Percentiles rank a stretch among this genome's conserved stretches.
These are phyloP conservation scores for Excoecaria cochinchinensis DNA, from an alignment of 345 rosid species.

Conservation along the genomic window DNA sequence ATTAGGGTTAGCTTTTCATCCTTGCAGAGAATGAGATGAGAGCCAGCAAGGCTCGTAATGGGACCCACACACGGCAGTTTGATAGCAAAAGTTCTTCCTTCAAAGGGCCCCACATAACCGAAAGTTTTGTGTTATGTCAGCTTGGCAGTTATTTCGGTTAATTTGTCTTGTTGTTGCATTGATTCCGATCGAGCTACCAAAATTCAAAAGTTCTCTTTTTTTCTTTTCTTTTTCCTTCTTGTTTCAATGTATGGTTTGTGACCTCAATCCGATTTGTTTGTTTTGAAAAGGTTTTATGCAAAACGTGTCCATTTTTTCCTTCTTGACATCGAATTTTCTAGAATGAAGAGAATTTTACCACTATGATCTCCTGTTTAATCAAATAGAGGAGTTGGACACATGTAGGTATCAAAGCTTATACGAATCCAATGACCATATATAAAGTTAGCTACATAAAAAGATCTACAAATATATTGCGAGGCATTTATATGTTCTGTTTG, in stretches of 20 bases:
- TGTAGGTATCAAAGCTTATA: too few species aligned
- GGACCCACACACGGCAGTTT: constrained; percentile 11
- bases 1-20: background rate
- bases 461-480: too few species aligned
- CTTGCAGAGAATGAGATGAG: background rate
- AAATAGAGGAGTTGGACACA: background rate
- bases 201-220: background rate
- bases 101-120: constrained; percentile 8
- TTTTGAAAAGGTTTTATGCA: background rate
- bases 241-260: background rate
- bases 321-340: background rate
- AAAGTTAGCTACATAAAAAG: too few species aligned
- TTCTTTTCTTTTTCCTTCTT: background rate
- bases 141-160: constrained; percentile 43
- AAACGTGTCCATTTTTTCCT: background rate
- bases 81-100: background rate
- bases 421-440: too few species aligned
- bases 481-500: too few species aligned
- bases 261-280: background rate
- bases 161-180: constrained; percentile 8
- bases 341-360: background rate
- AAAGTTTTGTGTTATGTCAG: constrained; percentile 21
- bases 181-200: background rate
- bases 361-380: background rate
- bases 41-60: background rate